phyloP scores from a whole-genome alignment of 139 green algal species.

The Asterochloris erici region DNA sequence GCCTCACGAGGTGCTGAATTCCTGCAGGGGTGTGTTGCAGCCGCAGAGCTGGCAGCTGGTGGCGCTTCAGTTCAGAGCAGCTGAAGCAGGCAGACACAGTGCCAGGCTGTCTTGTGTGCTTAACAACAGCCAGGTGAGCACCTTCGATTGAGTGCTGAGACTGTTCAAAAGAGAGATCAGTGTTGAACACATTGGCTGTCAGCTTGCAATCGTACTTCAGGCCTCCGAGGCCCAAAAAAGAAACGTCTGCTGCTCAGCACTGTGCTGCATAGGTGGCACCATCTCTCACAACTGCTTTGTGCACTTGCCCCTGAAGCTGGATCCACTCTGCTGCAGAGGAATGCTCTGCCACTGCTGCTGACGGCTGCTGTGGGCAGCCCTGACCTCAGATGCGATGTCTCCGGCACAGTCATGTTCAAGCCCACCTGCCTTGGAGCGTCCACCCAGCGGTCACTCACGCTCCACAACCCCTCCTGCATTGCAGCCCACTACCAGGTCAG shows the following conservation, averaged over 20 bases:
- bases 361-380: constrained; percentile 37
- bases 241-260: too few relatives aligned
- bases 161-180: too few relatives aligned
- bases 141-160: background rate
- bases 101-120: constrained; percentile 26
- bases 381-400: constrained; percentile 26
- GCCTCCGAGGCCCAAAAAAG: too few relatives aligned
- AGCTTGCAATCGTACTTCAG: too few relatives aligned
- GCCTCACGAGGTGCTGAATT: background rate
- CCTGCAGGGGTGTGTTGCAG: constrained; percentile 31
- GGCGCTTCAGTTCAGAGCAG: constrained; percentile 42
- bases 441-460: constrained; percentile 36
- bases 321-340: background rate
- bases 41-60: constrained; percentile 57
- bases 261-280: too few relatives aligned
- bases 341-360: constrained; percentile 28
- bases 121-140: constrained; percentile 31
- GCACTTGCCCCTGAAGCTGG: too few relatives aligned
- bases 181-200: too few relatives aligned
- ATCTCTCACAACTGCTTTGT: too few relatives aligned
- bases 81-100: background rate
- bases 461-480: constrained; percentile 57
- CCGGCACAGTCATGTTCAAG: constrained; percentile 44
- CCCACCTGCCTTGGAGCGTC: constrained; percentile 68
- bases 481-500: constrained; percentile 33